These are phyloP conservation scores for Colletotrichum trifolii DNA, from an alignment of 2,329 filamentous ascomycete species.

Conservation along the genomic window DNA sequence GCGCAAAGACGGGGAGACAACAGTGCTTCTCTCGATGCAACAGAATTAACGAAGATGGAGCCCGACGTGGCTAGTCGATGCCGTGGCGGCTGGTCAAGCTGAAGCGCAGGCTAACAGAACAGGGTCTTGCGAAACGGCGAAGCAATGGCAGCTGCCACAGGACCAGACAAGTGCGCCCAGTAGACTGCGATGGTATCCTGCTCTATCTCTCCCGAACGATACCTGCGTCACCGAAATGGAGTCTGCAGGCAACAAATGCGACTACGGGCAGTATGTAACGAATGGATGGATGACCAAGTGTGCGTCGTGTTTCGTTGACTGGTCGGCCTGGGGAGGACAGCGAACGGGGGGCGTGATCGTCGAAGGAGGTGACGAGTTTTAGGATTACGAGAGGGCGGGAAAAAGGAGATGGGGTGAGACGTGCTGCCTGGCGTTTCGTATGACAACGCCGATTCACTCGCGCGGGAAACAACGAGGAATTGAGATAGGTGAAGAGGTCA, in stretches of 20 bases:
- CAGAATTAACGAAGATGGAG: slow-evolving; percentile 33
- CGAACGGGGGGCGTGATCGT: slow-evolving; percentile 33
- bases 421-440: slow-evolving; percentile 34
- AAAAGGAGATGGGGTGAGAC: slow-evolving; percentile 24
- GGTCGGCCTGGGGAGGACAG: slow-evolving; percentile 26
- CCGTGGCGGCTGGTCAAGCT: slow-evolving; percentile 31
- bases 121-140: slow-evolving; percentile 15
- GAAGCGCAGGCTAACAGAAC: slow-evolving; percentile 28
- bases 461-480: slow-evolving; percentile 32
- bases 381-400: slow-evolving; percentile 33
- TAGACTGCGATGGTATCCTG: no score
- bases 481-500: slow-evolving; percentile 21
- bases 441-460: slow-evolving; percentile 32
- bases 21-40: slow-evolving; percentile 24
- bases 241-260: slow-evolving; percentile 21
- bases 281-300: slow-evolving; percentile 33
- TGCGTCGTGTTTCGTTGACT: slow-evolving; percentile 34
- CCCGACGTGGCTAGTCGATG: slow-evolving; percentile 32
- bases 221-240: slow-evolving; percentile 3
- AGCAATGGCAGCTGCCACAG: slow-evolving; percentile 17
- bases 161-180: slow-evolving; percentile 2
- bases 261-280: slow-evolving; percentile 27
- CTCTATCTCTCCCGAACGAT: no score
- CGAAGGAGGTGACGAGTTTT: slow-evolving; percentile 34
- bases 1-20: slow-evolving; percentile 26